Conservation (phyloP, 2,329 filamentous ascomycete genomes). For the Hypoxylon sp. region DNA sequence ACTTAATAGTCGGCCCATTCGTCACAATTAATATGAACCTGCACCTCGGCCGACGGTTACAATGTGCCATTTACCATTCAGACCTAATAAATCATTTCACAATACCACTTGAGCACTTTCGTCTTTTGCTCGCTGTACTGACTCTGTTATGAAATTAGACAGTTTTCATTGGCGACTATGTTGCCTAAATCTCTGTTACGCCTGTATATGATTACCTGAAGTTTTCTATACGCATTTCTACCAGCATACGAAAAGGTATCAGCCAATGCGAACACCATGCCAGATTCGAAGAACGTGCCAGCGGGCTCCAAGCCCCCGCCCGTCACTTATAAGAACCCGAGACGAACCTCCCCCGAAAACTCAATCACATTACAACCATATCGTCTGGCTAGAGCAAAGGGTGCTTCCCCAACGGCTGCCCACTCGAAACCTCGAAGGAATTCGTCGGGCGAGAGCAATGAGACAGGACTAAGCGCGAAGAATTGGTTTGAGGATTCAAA, state of each 20-base stretch:
- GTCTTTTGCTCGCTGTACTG: slow-evolving; percentile 25
- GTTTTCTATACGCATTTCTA: slow-evolving; percentile 4
- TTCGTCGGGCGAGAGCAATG: slow-evolving; percentile 66
- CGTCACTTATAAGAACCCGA: slow-evolving; percentile 52
- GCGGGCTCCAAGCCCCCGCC: slow-evolving; percentile 45
- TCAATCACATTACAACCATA: slow-evolving; percentile 66
- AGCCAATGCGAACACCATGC: slow-evolving; percentile 46
- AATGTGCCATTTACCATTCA: slow-evolving; percentile 20
- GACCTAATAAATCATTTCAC: slow-evolving; percentile 15
- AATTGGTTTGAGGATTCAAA: slow-evolving; percentile 71
- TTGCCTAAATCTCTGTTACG: slow-evolving; percentile 15
- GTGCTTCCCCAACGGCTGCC: slow-evolving; percentile 54
- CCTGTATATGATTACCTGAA: slow-evolving; percentile 34
- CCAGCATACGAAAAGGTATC: slow-evolving; percentile 38
- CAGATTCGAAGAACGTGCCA: slow-evolving; percentile 48
- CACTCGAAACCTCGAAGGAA: slow-evolving; percentile 53
- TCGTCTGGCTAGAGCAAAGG: slow-evolving; percentile 60
- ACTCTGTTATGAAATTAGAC: slow-evolving; percentile 27
- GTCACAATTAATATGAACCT: slow-evolving; percentile 11
- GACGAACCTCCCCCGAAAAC: slow-evolving; percentile 61
- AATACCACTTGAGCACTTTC: background rate
- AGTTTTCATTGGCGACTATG: slow-evolving; percentile 22
- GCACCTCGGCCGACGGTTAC: slow-evolving; percentile 1
- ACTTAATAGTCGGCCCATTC: slow-evolving; percentile 18
- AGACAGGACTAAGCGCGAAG: slow-evolving; percentile 64